Base-by-base conservation (phyloP, 2,329 filamentous ascomycete genomes). In the Colletotrichum simmondsii region DNA sequence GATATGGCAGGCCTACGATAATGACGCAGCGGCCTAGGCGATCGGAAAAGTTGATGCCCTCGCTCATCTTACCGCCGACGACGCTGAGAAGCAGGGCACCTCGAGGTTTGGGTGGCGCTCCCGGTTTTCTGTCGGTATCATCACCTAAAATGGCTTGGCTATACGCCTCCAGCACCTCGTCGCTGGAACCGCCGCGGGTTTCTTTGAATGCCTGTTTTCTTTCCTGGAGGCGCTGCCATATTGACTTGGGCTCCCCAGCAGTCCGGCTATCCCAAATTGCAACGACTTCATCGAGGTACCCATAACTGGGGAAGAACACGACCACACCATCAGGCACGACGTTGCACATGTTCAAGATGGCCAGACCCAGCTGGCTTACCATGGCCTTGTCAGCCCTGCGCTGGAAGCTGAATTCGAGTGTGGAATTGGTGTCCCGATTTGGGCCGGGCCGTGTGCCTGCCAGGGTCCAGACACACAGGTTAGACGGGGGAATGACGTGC, bases 41-140 rank as follows among this genome's bases (percentile, higher is more conserved):
- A 83, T 99, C 95, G 0, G 94, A 96, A 84, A 99, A 99, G 83
- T 99, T 99, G 85, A 99, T 99, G 75, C 97, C 97, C 83, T 99
- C 97, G 71, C 94, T 97, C 84, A 99, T 92, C 76, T 96, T 97
- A 16, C 97, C 97, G 67, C 96, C 96, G 3, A 99, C 93, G 3
- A 99, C 95, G 66, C 95, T 95, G 30, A 99, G 89, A 0, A 99
- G 88, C 0, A 98, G 84, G 0, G 94, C 96, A 0, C 95, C 95
- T 60, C 88, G 79, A 5, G 74, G 62, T 16, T 74, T 77, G 3
- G 66, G n/a, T 22, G 58, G 54, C 35, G 37, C 28, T 4, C 42
- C 63, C 42, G 49, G 2, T 8, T 22, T 14, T 3, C n/a, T 2
- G 12, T 52, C 54, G 16, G 22, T 28, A 6, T 35, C 58, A 79